phyloP scores from a whole-genome alignment of 2,329 filamentous ascomycete species.

The Cytospora leucostoma region DNA sequence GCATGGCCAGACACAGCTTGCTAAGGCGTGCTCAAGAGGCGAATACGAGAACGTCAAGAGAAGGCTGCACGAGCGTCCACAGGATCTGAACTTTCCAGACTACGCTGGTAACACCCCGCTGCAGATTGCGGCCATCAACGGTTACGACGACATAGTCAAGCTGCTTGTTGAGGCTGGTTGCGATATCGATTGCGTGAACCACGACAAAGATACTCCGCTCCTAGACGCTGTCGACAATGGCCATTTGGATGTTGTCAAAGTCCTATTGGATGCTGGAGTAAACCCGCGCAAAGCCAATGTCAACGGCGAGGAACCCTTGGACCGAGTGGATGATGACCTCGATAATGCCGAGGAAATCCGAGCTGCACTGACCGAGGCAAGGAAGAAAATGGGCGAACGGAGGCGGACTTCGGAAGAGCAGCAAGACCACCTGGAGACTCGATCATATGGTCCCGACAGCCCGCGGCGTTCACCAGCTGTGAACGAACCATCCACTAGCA shows the following conservation, averaged over 20 bases:
- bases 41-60: conserved; percentile 78
- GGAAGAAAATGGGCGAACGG: conserved; percentile 56
- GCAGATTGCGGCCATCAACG: conserved; percentile 88
- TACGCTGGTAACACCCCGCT: conserved; percentile 96
- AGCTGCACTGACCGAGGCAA: conserved; percentile 62
- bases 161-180: conserved; percentile 84
- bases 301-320: conserved; percentile 89
- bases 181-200: conserved; percentile 75
- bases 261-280: conserved; percentile 82
- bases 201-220: conserved; percentile 88
- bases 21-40: conserved; percentile 85
- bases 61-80: conserved; percentile 74
- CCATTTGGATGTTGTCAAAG: conserved; percentile 82
- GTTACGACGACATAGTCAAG: conserved; percentile 82
- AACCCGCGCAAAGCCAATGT: conserved; percentile 90
- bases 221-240: conserved; percentile 97
- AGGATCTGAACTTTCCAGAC: conserved; percentile 86
- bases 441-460: conserved; percentile 59
- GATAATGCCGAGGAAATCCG: conserved; percentile 83
- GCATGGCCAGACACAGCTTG: conserved; percentile 86
- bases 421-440: conserved; percentile 48
- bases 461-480: conserved; percentile 57
- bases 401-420: conserved; percentile 59
- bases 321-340: conserved; percentile 73
- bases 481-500: conserved; percentile 34